Conservation (phyloP, 2,329 filamentous ascomycete genomes). For the Penicillium sp. region DNA sequence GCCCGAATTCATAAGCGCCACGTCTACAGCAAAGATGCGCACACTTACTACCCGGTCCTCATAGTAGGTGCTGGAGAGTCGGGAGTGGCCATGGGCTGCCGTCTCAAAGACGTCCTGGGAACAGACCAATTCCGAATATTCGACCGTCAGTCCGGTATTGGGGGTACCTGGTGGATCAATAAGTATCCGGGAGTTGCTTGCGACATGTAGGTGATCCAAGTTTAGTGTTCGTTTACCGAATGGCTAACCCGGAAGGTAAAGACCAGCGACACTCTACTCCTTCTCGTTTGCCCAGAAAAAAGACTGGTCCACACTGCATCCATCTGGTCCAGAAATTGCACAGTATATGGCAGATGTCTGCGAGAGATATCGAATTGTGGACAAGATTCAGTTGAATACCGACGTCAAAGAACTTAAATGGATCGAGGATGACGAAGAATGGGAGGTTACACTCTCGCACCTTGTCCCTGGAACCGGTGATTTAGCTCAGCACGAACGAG, state of each 20-base stretch:
- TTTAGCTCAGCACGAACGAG: constrained; percentile 48
- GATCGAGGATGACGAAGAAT: constrained; percentile 54
- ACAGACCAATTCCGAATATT: constrained; percentile 62
- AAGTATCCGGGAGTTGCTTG: constrained; percentile 60
- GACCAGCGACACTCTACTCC: constrained; percentile 56
- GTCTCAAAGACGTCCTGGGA: constrained; percentile 56
- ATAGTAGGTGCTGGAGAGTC: constrained; percentile 63
- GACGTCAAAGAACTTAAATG: constrained; percentile 54
- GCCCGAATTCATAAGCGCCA: constrained; percentile 41
- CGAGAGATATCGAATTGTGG: constrained; percentile 51
- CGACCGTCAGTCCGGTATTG: constrained; percentile 56
- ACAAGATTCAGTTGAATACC: constrained; percentile 59
- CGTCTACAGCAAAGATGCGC: constrained; percentile 38
- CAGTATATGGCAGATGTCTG: constrained; percentile 55
- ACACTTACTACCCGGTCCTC: constrained; percentile 51
- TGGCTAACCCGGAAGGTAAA: constrained; percentile 20
- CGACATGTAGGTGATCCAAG: constrained; percentile 46
- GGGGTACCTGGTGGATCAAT: constrained; percentile 65
- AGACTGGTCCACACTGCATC: constrained; percentile 51
- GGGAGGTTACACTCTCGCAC: constrained; percentile 54
- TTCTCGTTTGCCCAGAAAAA: constrained; percentile 56
- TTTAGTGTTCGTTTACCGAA: not conserved
- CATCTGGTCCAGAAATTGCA: constrained; percentile 51
- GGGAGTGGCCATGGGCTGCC: constrained; percentile 60
- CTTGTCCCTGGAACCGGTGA: constrained; percentile 56